Evolutionary conservation across 2,329 filamentous ascomycete species (phyloP).

Genomic region (Zopfia rhizophila): DNA sequence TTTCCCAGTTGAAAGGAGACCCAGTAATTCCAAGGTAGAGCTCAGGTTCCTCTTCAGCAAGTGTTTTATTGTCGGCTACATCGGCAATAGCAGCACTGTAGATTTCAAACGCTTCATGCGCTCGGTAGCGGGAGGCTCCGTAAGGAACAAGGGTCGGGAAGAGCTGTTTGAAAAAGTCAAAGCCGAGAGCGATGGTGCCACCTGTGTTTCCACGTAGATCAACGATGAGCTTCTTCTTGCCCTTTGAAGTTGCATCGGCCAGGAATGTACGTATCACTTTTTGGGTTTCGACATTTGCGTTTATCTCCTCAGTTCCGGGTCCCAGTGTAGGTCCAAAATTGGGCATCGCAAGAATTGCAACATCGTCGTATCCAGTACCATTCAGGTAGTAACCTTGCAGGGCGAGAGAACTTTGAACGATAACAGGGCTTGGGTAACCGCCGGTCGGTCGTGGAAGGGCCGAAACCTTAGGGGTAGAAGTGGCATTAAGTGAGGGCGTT

Average conservation of each 20-base stretch:
- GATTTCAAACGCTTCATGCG: slow-evolving; percentile 49
- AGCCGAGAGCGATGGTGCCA: slow-evolving; percentile 53
- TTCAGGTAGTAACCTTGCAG: slow-evolving; percentile 56
- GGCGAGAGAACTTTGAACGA: slow-evolving; percentile 28
- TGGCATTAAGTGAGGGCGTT: slow-evolving; percentile 1
- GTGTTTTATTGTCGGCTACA: slow-evolving; percentile 36
- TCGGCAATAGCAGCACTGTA: slow-evolving; percentile 30
- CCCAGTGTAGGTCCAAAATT: slow-evolving; percentile 38
- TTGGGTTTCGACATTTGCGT: slow-evolving; percentile 34
- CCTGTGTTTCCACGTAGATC: slow-evolving; percentile 70
- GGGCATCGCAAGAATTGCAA: slow-evolving; percentile 52
- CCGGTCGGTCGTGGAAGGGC: slow-evolving; percentile 31
- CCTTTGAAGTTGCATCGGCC: slow-evolving; percentile 51
- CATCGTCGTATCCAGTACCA: slow-evolving; percentile 47
- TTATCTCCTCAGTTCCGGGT: slow-evolving; percentile 11
- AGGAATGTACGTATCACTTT: slow-evolving; percentile 54
- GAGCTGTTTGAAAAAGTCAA: slow-evolving; percentile 59
- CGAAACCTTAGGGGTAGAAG: slow-evolving; percentile 7
- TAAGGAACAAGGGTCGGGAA: slow-evolving; percentile 57
- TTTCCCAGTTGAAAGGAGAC: slow-evolving; percentile 26
- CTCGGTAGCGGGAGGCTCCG: slow-evolving; percentile 56
- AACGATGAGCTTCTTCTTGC: slow-evolving; percentile 68
- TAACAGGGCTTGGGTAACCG: slow-evolving; percentile 45
- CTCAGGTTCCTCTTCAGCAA: slow-evolving; percentile 7
- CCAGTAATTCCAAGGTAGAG: slow-evolving; percentile 8